phyloP scores from a whole-genome alignment of 192 early-diverging fungal species.

The Gryganskiella cystojenkinii region DNA sequence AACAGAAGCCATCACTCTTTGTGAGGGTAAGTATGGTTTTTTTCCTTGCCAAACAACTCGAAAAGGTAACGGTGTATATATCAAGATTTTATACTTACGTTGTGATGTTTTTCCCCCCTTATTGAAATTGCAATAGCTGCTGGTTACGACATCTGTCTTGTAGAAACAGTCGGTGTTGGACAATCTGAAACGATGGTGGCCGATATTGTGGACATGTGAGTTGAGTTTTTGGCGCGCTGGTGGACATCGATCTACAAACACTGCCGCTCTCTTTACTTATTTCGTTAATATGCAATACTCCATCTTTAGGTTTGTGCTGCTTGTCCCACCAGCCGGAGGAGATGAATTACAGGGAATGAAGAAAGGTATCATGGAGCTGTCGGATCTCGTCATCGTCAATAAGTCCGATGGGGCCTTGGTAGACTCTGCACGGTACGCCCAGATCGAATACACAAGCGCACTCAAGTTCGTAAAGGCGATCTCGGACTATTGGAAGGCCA shows the following conservation, averaged over 20 bases:
- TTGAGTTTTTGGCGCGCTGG: no score
- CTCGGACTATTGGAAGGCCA: constrained; percentile 56
- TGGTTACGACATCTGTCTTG: constrained; percentile 82
- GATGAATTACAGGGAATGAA: constrained; percentile 93
- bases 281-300: no score
- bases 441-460: constrained; percentile 76
- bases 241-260: no score
- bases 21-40: constrained; percentile 67
- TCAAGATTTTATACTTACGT: neutral
- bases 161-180: constrained; percentile 90
- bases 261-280: no score
- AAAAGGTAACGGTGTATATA: neutral
- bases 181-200: constrained; percentile 89
- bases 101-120: neutral
- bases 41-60: neutral
- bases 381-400: constrained; percentile 85
- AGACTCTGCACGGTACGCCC: constrained; percentile 69
- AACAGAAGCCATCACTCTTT: constrained; percentile 81
- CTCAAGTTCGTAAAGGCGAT: constrained; percentile 71
- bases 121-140: constrained; percentile 58
- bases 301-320: constrained; percentile 67
- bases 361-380: constrained; percentile 88
- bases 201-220: constrained; percentile 87
- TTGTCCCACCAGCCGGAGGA: constrained; percentile 84
- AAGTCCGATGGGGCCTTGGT: constrained; percentile 81